Evolutionary conservation across 495 filamentous ascomycete species (phyloP).

Genomic region (Cladorrhinum samala): DNA sequence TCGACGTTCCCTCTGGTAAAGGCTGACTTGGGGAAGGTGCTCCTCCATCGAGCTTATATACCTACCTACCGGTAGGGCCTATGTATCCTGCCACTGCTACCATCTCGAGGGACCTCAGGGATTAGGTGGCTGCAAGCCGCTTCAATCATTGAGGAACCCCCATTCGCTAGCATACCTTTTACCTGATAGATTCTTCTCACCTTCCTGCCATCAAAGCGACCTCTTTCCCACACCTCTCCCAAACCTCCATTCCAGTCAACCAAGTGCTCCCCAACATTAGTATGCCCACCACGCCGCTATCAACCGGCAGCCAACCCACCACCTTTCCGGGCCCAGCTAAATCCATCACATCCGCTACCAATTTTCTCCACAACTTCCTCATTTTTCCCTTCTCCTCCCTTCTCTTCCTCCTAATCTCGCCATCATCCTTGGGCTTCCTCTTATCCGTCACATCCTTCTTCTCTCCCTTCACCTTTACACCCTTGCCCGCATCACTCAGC

Average conservation of each 20-base stretch:
- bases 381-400: neutral
- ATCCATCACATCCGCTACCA: slow-evolving; percentile 52
- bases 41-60: too few species aligned
- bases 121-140: too few species aligned
- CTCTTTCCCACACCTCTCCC: slow-evolving; percentile 44
- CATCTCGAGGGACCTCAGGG: too few species aligned
- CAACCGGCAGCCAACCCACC: slow-evolving; percentile 48
- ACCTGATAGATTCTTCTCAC: too few species aligned
- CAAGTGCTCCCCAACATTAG: slow-evolving; percentile 54
- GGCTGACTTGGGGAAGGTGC: too few species aligned
- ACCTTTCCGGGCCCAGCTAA: slow-evolving; percentile 48
- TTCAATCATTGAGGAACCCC: too few species aligned
- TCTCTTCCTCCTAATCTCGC: neutral
- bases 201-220: too few species aligned
- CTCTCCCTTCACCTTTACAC: slow-evolving; percentile 4
- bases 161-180: too few species aligned
- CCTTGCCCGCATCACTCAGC: slow-evolving; percentile 14
- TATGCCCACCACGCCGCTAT: slow-evolving; percentile 40
- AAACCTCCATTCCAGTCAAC: slow-evolving; percentile 51
- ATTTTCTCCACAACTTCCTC: slow-evolving; percentile 20
- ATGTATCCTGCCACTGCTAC: too few species aligned
- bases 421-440: neutral
- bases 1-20: too few species aligned
- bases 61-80: too few species aligned
- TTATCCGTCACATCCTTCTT: slow-evolving; percentile 4